Evolutionary conservation across 352 stramenopile genomes (phyloP).

Genomic region (Pelagophyceae sp.): DNA sequence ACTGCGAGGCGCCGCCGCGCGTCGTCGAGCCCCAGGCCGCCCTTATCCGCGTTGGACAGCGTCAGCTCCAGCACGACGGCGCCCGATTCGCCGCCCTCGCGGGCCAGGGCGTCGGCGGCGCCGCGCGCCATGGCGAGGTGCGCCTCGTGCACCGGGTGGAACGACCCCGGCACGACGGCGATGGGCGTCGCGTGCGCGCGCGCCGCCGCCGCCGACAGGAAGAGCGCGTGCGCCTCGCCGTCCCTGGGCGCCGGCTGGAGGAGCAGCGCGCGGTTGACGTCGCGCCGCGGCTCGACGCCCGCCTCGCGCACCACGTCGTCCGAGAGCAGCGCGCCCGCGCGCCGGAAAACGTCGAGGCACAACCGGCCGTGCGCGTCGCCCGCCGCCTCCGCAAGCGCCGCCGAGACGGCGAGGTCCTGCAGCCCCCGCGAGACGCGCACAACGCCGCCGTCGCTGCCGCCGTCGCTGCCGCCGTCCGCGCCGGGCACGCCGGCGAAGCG

Average conservation of each 20-base stretch:
- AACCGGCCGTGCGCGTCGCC: background rate
- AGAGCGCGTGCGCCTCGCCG: no score
- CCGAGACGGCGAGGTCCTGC: background rate
- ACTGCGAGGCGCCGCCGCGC: background rate
- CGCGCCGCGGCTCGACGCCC: background rate
- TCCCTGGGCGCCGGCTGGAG: no score
- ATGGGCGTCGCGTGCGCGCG: background rate
- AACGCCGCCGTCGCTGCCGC: no score
- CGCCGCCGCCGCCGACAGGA: background rate
- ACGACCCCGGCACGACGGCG: background rate
- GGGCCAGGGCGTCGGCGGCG: background rate
- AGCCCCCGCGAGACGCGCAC: background rate
- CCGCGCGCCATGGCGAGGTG: background rate
- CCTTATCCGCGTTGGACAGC: background rate
- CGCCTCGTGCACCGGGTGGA: background rate
- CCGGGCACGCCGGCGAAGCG: background rate
- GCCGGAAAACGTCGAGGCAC: background rate
- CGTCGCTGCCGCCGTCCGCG: no score
- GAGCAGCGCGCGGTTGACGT: background rate
- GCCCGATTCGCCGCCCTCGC: background rate
- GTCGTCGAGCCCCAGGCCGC: background rate
- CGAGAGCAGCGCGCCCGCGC: background rate
- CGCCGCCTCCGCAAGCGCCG: background rate
- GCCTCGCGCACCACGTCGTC: background rate
- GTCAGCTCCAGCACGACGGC: background rate